Evolutionary conservation across 2,329 filamentous ascomycete species (phyloP), one percentile per base, ranked within the genome.

Genomic region (Gnomoniopsis sp.): DNA sequence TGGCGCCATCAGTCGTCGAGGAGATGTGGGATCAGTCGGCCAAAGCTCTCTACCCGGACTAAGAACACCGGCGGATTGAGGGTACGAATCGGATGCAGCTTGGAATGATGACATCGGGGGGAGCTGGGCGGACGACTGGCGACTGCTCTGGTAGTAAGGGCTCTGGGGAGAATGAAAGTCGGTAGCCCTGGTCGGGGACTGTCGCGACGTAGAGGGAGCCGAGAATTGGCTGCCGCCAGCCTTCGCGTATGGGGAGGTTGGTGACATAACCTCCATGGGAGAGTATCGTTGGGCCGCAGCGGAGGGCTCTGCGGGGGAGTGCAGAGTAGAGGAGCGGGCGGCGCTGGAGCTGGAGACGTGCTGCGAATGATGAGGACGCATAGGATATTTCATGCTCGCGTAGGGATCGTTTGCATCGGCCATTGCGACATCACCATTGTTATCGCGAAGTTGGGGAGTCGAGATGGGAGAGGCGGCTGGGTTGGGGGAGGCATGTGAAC

Each of bases 271-370:
- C 72, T 96, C 93, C 93, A 97, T 97, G 64, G 93, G 95, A 49
- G 93, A 98, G 76, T 98, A 98, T 70, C 93, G 87, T 72, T 96
- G 90, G 60, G 92, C 90, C 58, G 91, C 91, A 53, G 90, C 82
- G 47, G 91, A 95, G 60, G 90, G 87, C 69, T 93, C 87, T 65
- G 87, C 87, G 53, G 88, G 78, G 49, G 88, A 89, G 72, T 93
- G 88, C 66, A 91, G 85, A 62, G 84, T 91, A 61, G 86, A 66
- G 46, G 77, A 65, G 62, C 76, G 74, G 19, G 22, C 46, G 61
- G 73, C 68, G 65, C 75, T 75, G 64, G 76, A 71, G 57, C 74
- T 74, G 30, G 83, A 85, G 60, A 84, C 79, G 66, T 93, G 87
- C 68, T 91, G 86, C 71, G 91, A 88, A 70, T 92, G 89, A 72